Base-by-base conservation (phyloP, 371 early-diverging fungal genomes). In the Rhizopus microsporus region DNA sequence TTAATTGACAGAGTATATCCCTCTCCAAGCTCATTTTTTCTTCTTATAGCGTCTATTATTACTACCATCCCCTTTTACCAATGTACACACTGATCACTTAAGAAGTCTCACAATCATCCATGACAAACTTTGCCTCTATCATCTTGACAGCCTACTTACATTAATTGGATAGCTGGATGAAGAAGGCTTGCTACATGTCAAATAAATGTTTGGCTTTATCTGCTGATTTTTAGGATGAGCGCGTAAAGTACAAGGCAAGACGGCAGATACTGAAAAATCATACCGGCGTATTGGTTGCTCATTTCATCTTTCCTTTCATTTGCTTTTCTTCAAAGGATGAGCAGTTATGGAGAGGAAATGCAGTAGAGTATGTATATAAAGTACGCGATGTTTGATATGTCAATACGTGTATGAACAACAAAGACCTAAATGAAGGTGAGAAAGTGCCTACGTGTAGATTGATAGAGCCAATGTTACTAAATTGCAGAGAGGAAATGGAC, bases 251-350 rank as follows among this genome's bases (percentile, higher is more conserved):
- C 57, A 92, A 92, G 78, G 65, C 71, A 2, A 92, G 93, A 3
- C 96, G 98, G 98, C 82, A 86, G 55, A 72, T 92, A 55, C 58
- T 96, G 53, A 91, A 93, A 75, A 88, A 90, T 29, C 89, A 93
- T 63, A 73, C 85, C 12, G 86, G 85, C 54, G 77, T 81, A 0
- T 69, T 97, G 42, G 82, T 95, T 13, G 68, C 85, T 6, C 87
- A 92, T 34, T 94, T 92, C 69, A 88, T 96, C 54, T 96, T 90
- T 79, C 96, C 96, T 52, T 87, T 89, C 47, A 65, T 96, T 35
- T 92, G 92, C 74, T 94, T 93, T 72, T 83, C 88, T 53, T 68
- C 74, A 2, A 85, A 84, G 43, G 98, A 97, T 65, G 81, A 87
- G 63, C 84, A 89, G 67, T 75, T 93, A 30, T 96, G 96, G 96